phyloP scores from a whole-genome alignment of 2,329 filamentous ascomycete species.

The Aaosphaeria pasadenensis region DNA sequence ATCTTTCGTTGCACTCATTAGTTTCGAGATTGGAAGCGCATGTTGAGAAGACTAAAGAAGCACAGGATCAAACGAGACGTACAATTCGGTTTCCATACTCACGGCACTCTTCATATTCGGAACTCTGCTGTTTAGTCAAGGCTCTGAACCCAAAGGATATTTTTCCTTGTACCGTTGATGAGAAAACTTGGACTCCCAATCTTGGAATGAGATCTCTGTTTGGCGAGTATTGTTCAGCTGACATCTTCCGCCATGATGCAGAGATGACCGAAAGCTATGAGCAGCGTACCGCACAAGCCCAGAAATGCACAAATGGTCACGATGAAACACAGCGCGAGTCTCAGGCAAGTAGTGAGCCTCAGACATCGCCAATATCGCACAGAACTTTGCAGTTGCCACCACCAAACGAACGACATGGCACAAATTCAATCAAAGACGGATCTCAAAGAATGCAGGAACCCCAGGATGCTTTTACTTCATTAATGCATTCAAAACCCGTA shows the following conservation, averaged over 20 bases:
- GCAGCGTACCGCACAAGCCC: neutral
- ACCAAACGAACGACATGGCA: neutral
- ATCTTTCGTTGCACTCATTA: conserved; percentile 29
- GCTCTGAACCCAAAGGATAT: conserved; percentile 72
- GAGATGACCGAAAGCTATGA: conserved; percentile 51
- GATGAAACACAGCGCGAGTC: conserved; percentile 1
- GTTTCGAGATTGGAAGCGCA: conserved; percentile 24
- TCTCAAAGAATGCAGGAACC: neutral
- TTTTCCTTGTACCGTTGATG: conserved; percentile 73
- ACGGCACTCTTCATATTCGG: conserved; percentile 80
- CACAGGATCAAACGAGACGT: conserved; percentile 6
- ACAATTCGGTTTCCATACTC: conserved; percentile 73
- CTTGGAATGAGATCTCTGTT: conserved; percentile 69
- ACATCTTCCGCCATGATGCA: conserved; percentile 62
- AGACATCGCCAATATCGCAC: neutral
- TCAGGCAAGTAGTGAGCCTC: neutral
- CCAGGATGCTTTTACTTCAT: neutral
- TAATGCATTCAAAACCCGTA: neutral
- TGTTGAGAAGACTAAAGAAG: conserved; percentile 2
- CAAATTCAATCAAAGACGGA: neutral
- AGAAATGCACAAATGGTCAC: neutral
- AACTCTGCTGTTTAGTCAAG: conserved; percentile 69
- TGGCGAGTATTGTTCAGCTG: conserved; percentile 61
- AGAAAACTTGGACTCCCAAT: conserved; percentile 59
- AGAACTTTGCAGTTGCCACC: neutral